Conservation (phyloP, 2,329 filamentous ascomycete genomes). For the Epichloe coenophiala region DNA sequence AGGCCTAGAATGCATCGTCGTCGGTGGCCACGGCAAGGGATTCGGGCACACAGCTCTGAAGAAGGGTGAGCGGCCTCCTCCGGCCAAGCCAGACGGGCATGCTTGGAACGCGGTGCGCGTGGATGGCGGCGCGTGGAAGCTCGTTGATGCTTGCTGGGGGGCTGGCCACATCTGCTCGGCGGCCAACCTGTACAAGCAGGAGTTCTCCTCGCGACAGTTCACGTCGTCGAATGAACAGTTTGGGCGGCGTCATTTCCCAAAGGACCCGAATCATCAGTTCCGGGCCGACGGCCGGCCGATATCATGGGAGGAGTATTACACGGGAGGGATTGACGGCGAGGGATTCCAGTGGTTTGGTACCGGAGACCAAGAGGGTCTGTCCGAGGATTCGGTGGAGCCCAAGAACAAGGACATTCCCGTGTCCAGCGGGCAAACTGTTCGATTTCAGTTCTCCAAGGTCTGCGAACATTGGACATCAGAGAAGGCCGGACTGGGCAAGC, state of each 20-base stretch:
- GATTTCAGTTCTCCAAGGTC: constrained; percentile 67
- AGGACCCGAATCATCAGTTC: constrained; percentile 55
- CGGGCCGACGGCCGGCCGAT: constrained; percentile 54
- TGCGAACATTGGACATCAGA: constrained; percentile 78
- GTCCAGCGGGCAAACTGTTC: constrained; percentile 40
- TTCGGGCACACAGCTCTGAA: constrained; percentile 54
- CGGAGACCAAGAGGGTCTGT: constrained; percentile 36
- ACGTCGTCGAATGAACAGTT: constrained; percentile 62
- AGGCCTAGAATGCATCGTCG: constrained; percentile 63
- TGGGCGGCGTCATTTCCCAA: constrained; percentile 66
- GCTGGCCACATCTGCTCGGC: constrained; percentile 51
- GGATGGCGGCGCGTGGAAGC: constrained; percentile 79
- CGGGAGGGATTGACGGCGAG: constrained; percentile 41
- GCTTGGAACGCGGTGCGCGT: constrained; percentile 91
- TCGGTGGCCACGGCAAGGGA: constrained; percentile 77
- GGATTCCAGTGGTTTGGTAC: constrained; percentile 33
- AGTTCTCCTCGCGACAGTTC: constrained; percentile 53
- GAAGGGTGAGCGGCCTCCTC: constrained; percentile 52
- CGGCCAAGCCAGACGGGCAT: constrained; percentile 50
- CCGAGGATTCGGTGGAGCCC: constrained; percentile 45
- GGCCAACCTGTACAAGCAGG: constrained; percentile 47
- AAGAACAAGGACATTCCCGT: constrained; percentile 41
- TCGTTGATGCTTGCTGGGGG: constrained; percentile 93
- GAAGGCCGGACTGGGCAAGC: constrained; percentile 49
- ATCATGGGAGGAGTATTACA: constrained; percentile 72